Evolutionary conservation across 805 yeast genomes (phyloP).

Genomic region (Sugiyamaella mastotermitis): DNA sequence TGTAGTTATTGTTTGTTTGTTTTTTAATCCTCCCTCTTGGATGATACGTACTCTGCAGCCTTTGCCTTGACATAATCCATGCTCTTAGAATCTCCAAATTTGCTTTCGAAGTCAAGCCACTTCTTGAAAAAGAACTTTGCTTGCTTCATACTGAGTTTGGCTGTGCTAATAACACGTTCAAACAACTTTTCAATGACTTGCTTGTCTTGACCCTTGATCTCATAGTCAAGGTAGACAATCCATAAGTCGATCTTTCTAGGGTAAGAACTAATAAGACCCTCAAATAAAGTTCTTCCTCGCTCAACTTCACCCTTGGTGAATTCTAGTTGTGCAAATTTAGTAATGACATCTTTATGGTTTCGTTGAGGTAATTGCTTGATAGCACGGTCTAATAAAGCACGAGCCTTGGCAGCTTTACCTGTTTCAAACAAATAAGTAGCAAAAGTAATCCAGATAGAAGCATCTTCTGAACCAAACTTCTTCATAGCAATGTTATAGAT

Average conservation of each 20-base stretch:
- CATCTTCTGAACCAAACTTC: conserved; percentile 66
- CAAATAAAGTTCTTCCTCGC: conserved; percentile 90
- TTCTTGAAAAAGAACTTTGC: conserved; percentile 92
- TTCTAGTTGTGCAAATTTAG: conserved; percentile 85
- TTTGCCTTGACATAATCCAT: conserved; percentile 83
- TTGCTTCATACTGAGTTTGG: conserved; percentile 74
- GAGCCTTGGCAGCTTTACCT: conserved; percentile 44
- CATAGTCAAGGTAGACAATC: conserved; percentile 94
- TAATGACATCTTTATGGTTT: conserved; percentile 57
- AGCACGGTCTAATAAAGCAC: conserved; percentile 67
- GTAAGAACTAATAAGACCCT: conserved; percentile 83
- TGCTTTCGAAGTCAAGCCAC: conserved; percentile 80
- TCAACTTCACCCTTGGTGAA: conserved; percentile 82
- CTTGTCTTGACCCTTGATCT: conserved; percentile 63
- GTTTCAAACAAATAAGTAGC: conserved; percentile 69
- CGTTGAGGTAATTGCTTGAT: conserved; percentile 62
- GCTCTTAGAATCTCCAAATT: conserved; percentile 57
- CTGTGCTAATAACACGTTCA: conserved; percentile 62
- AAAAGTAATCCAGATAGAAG: conserved; percentile 74
- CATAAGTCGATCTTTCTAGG: conserved; percentile 90
- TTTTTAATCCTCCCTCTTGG: conserved; percentile 10
- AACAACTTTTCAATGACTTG: conserved; percentile 69
- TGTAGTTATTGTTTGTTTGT: conserved; percentile 1
- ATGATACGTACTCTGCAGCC: conserved; percentile 68
- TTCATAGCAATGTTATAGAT: conserved; percentile 64